Base-by-base conservation (phyloP, 2,329 filamentous ascomycete genomes). In the Diaporthe sp. region DNA sequence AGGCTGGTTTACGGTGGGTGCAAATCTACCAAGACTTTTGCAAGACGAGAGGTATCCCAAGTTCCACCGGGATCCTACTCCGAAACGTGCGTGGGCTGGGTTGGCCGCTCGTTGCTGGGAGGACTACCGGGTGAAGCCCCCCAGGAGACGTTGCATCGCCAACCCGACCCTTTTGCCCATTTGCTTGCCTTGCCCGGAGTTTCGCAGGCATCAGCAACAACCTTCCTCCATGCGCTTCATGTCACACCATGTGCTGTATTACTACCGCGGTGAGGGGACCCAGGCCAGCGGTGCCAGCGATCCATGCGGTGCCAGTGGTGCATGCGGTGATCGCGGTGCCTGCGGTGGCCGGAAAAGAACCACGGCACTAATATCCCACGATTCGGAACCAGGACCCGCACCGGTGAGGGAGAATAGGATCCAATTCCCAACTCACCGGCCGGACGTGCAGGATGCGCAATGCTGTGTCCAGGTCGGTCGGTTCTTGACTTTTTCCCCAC, bases 391-490 rank as follows among this genome's bases (percentile, higher is more conserved):
- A n/a, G 65, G 65, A 39, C 65, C 65, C 65, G 65, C 65, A 68
- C 65, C 65, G 65, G 65, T 68, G 65, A 68, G 22, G 6, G 22
- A 53, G 65, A 22, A 53, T 68, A 68, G 65, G 65, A 68, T 68
- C 46, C 65, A 53, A 22, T 53, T 39, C 46, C 65, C 31, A 37
- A 68, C 65, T 68, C 65, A 53, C 65, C 65, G 65, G 34, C 65
- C 65, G 65, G 65, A 53, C 46, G 65, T 68, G 65, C 65, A 68
- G 65, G 46, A 68, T 68, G 46, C 46, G 65, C 31, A 42, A 51
- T 68, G 62, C 46, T 53, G 62, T 68, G 62, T 22, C 31, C 65
- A 53, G 46, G 62, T 49, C 17, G 42, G 57, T 58, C 55, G 55
- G 31, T n/a, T 28, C 25, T 65, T 4, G 19, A 1, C 12, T n/a